Evolutionary conservation across 495 filamentous ascomycete genomes (phyloP), one percentile per base, ranked within the genome.

Genomic region (Penicilliopsis zonata): DNA sequence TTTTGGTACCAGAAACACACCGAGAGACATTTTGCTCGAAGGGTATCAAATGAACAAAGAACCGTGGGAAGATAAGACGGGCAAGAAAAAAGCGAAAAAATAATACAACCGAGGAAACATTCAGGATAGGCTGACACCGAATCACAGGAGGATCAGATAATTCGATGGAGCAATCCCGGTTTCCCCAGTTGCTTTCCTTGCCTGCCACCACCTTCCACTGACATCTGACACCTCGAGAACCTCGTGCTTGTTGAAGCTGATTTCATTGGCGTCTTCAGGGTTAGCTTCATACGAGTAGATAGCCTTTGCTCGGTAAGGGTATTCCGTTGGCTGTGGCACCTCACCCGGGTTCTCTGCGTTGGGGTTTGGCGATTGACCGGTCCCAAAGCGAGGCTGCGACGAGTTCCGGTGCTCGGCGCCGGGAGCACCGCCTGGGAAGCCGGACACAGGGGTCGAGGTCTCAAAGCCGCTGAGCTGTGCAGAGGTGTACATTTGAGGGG

Each of bases 281-380:
- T 96, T 96, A 34, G 90, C 90, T 49, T 96, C 88, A 59, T 98
- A 98, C 41, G 80, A 86, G 63, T 96, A 98, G 50, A 98, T 98
- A 25, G 90, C 90, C 70, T 95, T 95, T 5, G 90, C 90, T 16
- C 80, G 77, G 53, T 96, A 96, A 6, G 88, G 90, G 59, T 98
- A 98, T 46, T 96, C 92, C 26, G 84, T 88, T 1, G 86, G 82
- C 18, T 74, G 74, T 1, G 76, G 70, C 8, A 92, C 76, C 52
- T 90, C 84, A 25, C 66, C 59, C 5, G 49, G 43, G n/a, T 53
- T 44, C 15, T 55, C 39, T 7, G 22, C 38, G 29, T 22, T 40
- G 14, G 50, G 41, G 19, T 61, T 55, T 3, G 54, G 41, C 14
- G 50, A 27, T 13, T 49, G 29, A 38, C 54, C 63, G 35, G 47